Percentiles rank a stretch among this genome's conserved stretches.
Evolutionary conservation across 2,329 filamentous ascomycete genomes (phyloP).

Genomic region (Cercospora brassicicola): DNA sequence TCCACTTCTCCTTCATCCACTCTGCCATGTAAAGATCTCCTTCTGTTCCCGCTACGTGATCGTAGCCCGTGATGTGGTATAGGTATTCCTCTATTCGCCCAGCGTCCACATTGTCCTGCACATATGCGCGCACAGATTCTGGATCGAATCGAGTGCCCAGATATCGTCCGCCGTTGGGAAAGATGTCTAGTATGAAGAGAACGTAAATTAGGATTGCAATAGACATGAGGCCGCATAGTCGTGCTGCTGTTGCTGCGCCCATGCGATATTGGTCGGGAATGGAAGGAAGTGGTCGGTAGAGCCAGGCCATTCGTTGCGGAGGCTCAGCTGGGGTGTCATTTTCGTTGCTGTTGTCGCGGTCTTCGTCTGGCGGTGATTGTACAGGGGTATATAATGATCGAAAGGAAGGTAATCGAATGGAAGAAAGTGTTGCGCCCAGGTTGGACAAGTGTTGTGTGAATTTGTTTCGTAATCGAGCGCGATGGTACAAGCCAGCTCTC

Average conservation of each 20-base stretch:
- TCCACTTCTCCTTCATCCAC: conserved; percentile 79
- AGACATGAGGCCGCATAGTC: conserved; percentile 71
- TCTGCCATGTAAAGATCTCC: conserved; percentile 83
- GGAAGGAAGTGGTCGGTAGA: conserved; percentile 37
- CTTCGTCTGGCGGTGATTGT: conserved; percentile 10
- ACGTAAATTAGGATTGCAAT: conserved; percentile 78
- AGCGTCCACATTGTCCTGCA: conserved; percentile 71
- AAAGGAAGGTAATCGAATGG: conserved; percentile 54
- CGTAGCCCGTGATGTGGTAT: conserved; percentile 74
- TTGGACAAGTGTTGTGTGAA: conserved; percentile 60
- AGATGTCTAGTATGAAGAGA: conserved; percentile 81
- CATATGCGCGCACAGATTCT: conserved; percentile 73
- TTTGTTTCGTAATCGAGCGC: conserved; percentile 48
- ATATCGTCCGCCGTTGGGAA: conserved; percentile 66
- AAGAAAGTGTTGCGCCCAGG: conserved; percentile 59
- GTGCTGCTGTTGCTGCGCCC: conserved; percentile 67
- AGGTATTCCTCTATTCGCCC: conserved; percentile 65
- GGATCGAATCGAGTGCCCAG: conserved; percentile 75
- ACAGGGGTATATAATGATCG: conserved; percentile 45
- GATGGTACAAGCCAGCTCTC: conserved; percentile 37
- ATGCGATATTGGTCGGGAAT: conserved; percentile 53
- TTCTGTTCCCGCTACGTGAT: conserved; percentile 91
- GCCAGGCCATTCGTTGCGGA: conserved; percentile 23
- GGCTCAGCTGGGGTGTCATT: conserved; percentile 12
- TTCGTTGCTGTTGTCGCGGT: conserved; percentile 17